Percentiles rank a stretch among this genome's conserved stretches.
These are phyloP conservation scores for Eremothecium coryli DNA, from an alignment of 1,139 yeast species.

Conservation along the genomic window DNA sequence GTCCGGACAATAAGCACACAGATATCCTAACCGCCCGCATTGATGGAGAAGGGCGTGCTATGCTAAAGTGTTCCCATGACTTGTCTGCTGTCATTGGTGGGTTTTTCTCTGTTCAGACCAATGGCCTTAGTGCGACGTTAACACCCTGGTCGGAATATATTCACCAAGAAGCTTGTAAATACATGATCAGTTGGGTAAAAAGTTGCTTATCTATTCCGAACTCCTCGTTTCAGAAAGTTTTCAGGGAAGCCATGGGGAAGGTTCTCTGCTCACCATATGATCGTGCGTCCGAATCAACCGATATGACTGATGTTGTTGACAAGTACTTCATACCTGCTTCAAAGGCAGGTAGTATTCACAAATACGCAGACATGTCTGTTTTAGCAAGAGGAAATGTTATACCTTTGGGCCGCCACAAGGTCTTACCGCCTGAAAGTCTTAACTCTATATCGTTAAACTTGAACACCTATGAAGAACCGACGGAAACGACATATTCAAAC, in stretches of 20 bases:
- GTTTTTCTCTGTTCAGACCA: conserved; percentile 34
- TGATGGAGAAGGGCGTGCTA: conserved; percentile 34
- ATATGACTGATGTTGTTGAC: conserved; percentile 17
- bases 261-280: conserved; percentile 22
- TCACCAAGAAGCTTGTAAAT: conserved; percentile 39
- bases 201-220: conserved; percentile 35
- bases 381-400: conserved; percentile 18
- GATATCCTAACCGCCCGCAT: conserved; percentile 29
- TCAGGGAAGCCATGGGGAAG: conserved; percentile 31
- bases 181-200: conserved; percentile 43
- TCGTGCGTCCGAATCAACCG: conserved; percentile 12
- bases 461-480: conserved; percentile 14
- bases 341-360: conserved; percentile 15
- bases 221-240: conserved; percentile 28
- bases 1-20: conserved; percentile 28
- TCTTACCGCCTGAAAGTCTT: conserved; percentile 30
- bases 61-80: conserved; percentile 24
- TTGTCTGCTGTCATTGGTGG: conserved; percentile 27
- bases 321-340: conserved; percentile 17
- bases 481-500: conserved; percentile 31
- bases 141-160: conserved; percentile 39
- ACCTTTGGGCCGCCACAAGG: conserved; percentile 29
- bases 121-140: conserved; percentile 51
- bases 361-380: conserved; percentile 24
- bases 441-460: conserved; percentile 37